Evolutionary conservation across 2,329 filamentous ascomycete genomes (phyloP).

Genomic region (Alternaria gansuensis): DNA sequence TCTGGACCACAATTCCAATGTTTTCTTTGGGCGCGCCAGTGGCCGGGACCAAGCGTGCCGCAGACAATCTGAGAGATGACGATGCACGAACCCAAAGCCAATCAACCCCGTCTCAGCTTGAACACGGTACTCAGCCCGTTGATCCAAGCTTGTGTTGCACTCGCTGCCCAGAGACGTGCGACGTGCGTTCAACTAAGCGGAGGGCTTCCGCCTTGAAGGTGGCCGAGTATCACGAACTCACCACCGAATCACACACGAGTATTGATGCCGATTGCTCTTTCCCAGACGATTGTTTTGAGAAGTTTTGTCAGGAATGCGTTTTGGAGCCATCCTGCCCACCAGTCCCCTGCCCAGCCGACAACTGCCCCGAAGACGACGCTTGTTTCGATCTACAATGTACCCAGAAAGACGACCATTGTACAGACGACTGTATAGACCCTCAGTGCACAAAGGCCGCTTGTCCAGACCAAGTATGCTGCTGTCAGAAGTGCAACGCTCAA

Average conservation of each 20-base stretch:
- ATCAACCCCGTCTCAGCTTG: slow-evolving; percentile 10
- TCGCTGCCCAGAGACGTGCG: slow-evolving; percentile 31
- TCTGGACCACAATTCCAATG: slow-evolving; percentile 40
- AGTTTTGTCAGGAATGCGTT: slow-evolving; percentile 50
- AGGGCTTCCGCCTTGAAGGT: slow-evolving; percentile 45
- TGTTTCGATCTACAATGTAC: slow-evolving; percentile 52
- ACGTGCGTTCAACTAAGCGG: slow-evolving; percentile 45
- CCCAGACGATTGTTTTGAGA: slow-evolving; percentile 47
- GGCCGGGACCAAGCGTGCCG: slow-evolving; percentile 48
- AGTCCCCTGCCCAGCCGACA: slow-evolving; percentile 38
- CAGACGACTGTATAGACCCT: slow-evolving; percentile 47
- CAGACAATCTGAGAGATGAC: slow-evolving; percentile 33
- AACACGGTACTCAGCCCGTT: slow-evolving; percentile 19
- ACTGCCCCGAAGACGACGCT: slow-evolving; percentile 42
- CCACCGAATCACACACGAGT: slow-evolving; percentile 23
- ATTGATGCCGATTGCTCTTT: slow-evolving; percentile 44
- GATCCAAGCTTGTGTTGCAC: slow-evolving; percentile 39
- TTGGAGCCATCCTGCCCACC: slow-evolving; percentile 41
- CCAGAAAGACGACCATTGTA: slow-evolving; percentile 39
- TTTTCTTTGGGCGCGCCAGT: slow-evolving; percentile 37
- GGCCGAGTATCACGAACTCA: slow-evolving; percentile 41
- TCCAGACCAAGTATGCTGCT: slow-evolving; percentile 47
- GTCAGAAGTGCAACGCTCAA: slow-evolving; percentile 45
- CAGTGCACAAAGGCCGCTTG: slow-evolving; percentile 48
- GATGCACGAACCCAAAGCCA: slow-evolving; percentile 16